Base-by-base conservation (phyloP, 331 rosid genomes). In the Pyracantha coccinea region DNA sequence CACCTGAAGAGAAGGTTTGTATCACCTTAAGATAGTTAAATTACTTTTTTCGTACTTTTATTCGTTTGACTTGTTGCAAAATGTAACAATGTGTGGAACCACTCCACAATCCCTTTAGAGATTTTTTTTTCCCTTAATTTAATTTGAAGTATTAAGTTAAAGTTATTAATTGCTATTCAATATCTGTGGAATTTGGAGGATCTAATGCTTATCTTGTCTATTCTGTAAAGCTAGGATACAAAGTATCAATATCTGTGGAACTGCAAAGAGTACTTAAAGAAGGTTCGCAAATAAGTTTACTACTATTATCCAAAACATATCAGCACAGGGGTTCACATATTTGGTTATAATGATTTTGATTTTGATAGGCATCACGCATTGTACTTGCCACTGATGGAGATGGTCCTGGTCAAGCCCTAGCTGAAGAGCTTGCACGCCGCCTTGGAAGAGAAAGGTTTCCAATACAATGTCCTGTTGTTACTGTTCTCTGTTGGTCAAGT, bases 401-500 rank as follows among this genome's bases (percentile, higher is more conserved):
- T 83, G 63, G 14, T 54, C 98, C 99, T 69, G 99, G 98, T 85
- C 99, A 95, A 85, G 98, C 99, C 72, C 85, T 95, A 82, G 96
- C 98, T 69, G 99, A 95, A 50, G 99, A 95, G 90, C 93, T 95
- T 79, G 99, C 99, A 72, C 97, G 99, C 35, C 97, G 97, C 66
- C 85, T 95, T 73, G 99, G 99, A 72, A 87, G 87, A 83, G 99
- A 95, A 77, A 95, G 91, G 99, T 95, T 75, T 45, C 50, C 19
- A 33, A 59, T 25, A 75, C 69, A 78, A 23, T 76, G 45, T 78
- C 66, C 35, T 41, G 5, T 38, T 66, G 75, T 72, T 72, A 44
- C 47, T 79, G 19, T 78, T 24, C 25, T 11, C 41, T 57, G 35
- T 75, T 70, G 62, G 29, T 75, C 60, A 64, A 75, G 64, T 41